These are phyloP conservation scores for Phialocephala sp. DNA, from an alignment of 2,329 filamentous ascomycete species.

Conservation along the genomic window DNA sequence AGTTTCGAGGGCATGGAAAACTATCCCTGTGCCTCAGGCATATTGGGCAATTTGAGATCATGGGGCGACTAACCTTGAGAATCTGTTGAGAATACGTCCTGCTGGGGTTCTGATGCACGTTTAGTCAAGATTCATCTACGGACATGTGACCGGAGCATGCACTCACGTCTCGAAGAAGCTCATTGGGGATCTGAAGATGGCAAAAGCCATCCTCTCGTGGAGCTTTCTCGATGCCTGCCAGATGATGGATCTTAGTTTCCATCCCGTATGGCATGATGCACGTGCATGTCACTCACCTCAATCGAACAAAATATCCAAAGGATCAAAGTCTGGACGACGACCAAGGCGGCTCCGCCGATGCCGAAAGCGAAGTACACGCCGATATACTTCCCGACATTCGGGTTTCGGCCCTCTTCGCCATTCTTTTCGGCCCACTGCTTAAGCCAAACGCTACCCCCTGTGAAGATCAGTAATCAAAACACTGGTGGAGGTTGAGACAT, in stretches of 20 bases:
- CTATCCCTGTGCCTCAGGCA: background rate
- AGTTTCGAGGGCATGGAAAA: constrained; percentile 16
- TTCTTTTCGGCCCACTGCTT: constrained; percentile 92
- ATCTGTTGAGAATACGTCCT: constrained; percentile 94
- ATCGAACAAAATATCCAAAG: constrained; percentile 99
- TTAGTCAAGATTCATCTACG: constrained; percentile 19
- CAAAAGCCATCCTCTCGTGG: constrained; percentile 95
- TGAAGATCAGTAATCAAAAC: constrained; percentile 30
- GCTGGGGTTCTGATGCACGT: constrained; percentile 67
- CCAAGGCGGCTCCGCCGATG: constrained; percentile 81
- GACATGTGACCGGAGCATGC: background rate
- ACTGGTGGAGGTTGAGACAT: background rate
- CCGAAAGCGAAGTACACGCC: constrained; percentile 96
- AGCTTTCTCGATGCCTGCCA: constrained; percentile 86
- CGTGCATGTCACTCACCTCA: constrained; percentile 63
- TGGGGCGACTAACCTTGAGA: constrained; percentile 73
- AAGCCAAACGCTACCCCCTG: constrained; percentile 86
- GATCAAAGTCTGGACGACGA: constrained; percentile 90
- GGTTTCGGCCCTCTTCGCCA: constrained; percentile 68
- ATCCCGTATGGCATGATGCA: constrained; percentile 24
- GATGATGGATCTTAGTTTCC: constrained; percentile 36
- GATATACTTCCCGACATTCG: constrained; percentile 84
- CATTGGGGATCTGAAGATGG: constrained; percentile 98
- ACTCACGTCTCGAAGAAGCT: constrained; percentile 87
- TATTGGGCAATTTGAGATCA: constrained; percentile 7